Conservation (phyloP, 129 eudicot species). For the Saposhnikovia divaricata region DNA sequence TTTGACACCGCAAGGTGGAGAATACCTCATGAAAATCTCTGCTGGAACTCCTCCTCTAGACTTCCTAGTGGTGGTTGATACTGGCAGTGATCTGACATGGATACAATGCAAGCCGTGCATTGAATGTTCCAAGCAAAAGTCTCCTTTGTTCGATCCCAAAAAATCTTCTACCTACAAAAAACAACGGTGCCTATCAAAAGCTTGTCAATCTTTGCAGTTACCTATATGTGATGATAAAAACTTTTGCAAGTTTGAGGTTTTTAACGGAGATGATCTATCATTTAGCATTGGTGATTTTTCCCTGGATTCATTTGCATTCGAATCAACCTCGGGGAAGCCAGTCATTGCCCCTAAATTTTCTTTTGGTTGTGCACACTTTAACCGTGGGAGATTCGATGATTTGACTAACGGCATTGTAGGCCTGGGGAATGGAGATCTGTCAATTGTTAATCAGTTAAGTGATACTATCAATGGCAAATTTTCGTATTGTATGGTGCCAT, state of each 20-base stretch:
- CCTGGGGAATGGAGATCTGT: conserved; percentile 9
- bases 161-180: conserved; percentile 1
- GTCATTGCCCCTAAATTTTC: neutral
- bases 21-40: conserved; percentile 9
- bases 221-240: neutral
- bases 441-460: conserved; percentile 11
- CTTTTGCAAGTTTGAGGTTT: neutral
- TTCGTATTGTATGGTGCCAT: conserved; percentile 48
- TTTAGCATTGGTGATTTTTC: neutral
- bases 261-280: neutral
- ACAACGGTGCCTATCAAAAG: neutral
- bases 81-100: neutral
- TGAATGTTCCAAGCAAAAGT: neutral
- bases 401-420: conserved; percentile 10
- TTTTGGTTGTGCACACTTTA: conserved; percentile 13
- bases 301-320: neutral
- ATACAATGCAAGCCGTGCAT: neutral
- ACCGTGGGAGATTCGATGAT: neutral
- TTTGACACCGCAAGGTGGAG: neutral
- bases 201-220: neutral
- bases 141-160: neutral
- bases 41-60: neutral
- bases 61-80: neutral
- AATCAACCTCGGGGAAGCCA: neutral
- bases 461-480: conserved; percentile 28